Evolutionary conservation across 352 stramenopile species (phyloP), one percentile per base, ranked within the genome.

Genomic region (Pythium sukuiense): DNA sequence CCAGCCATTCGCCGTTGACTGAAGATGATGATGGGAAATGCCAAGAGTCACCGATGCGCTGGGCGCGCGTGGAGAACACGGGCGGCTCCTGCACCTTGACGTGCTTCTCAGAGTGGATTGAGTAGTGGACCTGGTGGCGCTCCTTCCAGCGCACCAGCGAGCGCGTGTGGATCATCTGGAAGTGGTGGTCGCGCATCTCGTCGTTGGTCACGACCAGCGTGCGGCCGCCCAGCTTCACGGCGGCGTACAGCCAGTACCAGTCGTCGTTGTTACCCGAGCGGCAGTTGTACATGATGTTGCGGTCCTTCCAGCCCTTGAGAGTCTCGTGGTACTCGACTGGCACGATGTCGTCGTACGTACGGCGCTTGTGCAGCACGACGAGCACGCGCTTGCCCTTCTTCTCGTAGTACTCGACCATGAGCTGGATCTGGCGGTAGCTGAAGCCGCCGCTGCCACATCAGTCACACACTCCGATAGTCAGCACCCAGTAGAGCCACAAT

Each of bases 161-260:
- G 20, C 83, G 77, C 63, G 96, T 95, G 65, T 97, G 90, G 65
- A 99, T 91, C 95, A 99, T 99, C 76, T 98, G 92, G 83, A 99
- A 99, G 79, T 99, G 97, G 82, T 99, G 97, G 85, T 99, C 97
- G 59, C 97, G 85, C 97, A 99, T 99, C 82, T 99, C 95, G 77
- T 99, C 97, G 81, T 99, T 99, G 3, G 96, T 98, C 9, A 99
- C 77, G 45, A 97, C 80, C 20, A 98, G 71, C 57, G 81, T 90
- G 53, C 84, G 80, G 1, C 79, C 80, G 48, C 87, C 79, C n/a
- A 89, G 74, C 65, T 88, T 90, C 46, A 98, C 84, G 6, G 94
- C 95, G 5, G 96, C 95, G 73, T 98, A 98, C 70, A 99, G 89
- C 97, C 97, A 99, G 80, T 99, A 99, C 97, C 96, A 99, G 87